Percentiles rank a stretch among this genome's conserved stretches.
Evolutionary conservation across 352 stramenopile species (phyloP).

Genomic region (Synura sp.): DNA sequence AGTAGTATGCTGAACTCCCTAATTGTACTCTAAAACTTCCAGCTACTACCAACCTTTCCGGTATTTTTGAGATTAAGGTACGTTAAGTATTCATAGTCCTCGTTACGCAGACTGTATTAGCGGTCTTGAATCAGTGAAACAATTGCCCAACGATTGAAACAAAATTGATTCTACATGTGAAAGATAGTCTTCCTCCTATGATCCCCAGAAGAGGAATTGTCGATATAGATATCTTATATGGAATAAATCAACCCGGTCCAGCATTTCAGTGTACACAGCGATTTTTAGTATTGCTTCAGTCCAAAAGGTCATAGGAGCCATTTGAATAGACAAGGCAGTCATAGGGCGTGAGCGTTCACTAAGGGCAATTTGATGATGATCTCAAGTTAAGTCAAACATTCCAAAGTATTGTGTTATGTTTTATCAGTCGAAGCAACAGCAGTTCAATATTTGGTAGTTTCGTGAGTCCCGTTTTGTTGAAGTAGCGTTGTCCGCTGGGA

Average conservation of each 20-base stretch:
- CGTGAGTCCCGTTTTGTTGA: no score
- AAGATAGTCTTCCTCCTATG: background rate
- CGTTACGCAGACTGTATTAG: background rate
- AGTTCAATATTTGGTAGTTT: background rate
- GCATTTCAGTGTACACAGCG: no score
- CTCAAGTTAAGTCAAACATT: background rate
- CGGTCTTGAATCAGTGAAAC: background rate
- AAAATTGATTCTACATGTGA: background rate
- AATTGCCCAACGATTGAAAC: background rate
- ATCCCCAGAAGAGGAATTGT: background rate
- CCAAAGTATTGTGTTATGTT: background rate
- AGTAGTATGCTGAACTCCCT: background rate
- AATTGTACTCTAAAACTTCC: background rate
- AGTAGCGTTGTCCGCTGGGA: no score
- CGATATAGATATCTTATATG: background rate
- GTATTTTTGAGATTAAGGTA: background rate
- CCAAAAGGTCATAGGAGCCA: background rate
- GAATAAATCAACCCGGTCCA: no score
- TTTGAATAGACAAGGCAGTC: background rate
- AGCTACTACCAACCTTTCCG: background rate
- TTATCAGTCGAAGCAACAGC: background rate
- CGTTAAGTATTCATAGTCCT: conserved; percentile 11
- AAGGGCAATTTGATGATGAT: background rate
- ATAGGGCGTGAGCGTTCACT: background rate
- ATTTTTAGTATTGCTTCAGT: no score